These are phyloP conservation scores for Capniomyces stellatus DNA, from an alignment of 371 early-diverging fungal genomes.

Conservation along the genomic window DNA sequence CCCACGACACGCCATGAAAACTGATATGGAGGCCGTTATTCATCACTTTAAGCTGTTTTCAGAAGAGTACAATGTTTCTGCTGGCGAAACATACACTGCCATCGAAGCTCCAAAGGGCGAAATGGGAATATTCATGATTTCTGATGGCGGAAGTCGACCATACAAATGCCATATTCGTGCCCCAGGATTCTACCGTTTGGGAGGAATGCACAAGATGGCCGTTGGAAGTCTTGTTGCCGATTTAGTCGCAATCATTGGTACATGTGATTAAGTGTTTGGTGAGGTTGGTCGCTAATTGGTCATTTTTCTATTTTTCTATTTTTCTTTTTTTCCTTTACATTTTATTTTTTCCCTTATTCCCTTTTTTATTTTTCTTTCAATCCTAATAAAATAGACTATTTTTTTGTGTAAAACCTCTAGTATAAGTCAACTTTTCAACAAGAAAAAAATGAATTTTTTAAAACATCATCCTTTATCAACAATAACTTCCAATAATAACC, in stretches of 20 bases:
- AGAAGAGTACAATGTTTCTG: slow-evolving; percentile 90
- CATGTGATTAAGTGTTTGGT: slow-evolving; percentile 91
- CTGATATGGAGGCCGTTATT: slow-evolving; percentile 94
- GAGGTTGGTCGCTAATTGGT: slow-evolving; percentile 60
- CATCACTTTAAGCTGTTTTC: slow-evolving; percentile 97
- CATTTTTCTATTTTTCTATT: too few species aligned
- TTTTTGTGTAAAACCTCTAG: too few species aligned
- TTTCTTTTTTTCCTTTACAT: too few species aligned
- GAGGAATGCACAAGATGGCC: slow-evolving; percentile 76
- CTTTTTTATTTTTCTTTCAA: too few species aligned
- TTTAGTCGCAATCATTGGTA: slow-evolving; percentile 86
- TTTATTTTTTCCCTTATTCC: too few species aligned
- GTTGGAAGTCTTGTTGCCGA: slow-evolving; percentile 85
- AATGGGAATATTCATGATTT: slow-evolving; percentile 79
- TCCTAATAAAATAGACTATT: too few species aligned
- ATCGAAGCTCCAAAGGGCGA: slow-evolving; percentile 98
- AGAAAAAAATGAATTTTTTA: too few species aligned
- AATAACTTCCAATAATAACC: too few species aligned
- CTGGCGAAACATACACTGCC: slow-evolving; percentile 92
- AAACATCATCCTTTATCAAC: too few species aligned
- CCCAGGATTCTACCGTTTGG: slow-evolving; percentile 91
- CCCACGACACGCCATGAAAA: slow-evolving; percentile 87
- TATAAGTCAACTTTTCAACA: too few species aligned
- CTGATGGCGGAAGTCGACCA: slow-evolving; percentile 80
- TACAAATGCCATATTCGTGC: slow-evolving; percentile 95